phyloP scores from a whole-genome alignment of 805 yeast genomes.

The Ogataea parapolymorpha region DNA sequence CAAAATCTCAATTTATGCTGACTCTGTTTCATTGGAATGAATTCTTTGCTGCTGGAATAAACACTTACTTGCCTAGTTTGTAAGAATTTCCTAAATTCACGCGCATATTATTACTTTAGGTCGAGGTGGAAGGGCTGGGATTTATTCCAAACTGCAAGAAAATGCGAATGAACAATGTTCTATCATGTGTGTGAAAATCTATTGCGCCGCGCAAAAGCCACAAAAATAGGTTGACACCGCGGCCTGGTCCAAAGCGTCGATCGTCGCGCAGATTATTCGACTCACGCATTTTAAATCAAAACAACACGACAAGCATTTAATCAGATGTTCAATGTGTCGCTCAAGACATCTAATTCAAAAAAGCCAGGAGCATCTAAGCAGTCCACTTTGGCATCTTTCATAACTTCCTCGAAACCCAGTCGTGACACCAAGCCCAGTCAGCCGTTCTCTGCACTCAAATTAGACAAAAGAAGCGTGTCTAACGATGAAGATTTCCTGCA shows the following conservation, averaged over 20 bases:
- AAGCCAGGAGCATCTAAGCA: conserved; percentile 14
- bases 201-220: background rate
- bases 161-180: background rate
- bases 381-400: conserved; percentile 18
- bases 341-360: conserved; percentile 8
- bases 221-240: too few species aligned
- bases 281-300: background rate
- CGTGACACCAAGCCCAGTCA: background rate
- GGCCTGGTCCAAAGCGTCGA: background rate
- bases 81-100: background rate
- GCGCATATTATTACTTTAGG: background rate
- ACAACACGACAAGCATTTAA: too few species aligned
- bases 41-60: background rate
- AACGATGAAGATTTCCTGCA: background rate
- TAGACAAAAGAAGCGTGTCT: conserved; percentile 1
- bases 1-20: background rate
- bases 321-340: conserved; percentile 14
- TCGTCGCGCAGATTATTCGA: background rate
- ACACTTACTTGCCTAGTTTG: background rate
- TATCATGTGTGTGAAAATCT: background rate
- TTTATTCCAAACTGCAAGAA: background rate
- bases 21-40: background rate
- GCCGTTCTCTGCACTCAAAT: conserved; percentile 2
- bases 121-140: background rate
- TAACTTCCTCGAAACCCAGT: conserved; percentile 14